phyloP scores from a whole-genome alignment of 2,329 filamentous ascomycete genomes.

The Trichophyton verrucosum region DNA sequence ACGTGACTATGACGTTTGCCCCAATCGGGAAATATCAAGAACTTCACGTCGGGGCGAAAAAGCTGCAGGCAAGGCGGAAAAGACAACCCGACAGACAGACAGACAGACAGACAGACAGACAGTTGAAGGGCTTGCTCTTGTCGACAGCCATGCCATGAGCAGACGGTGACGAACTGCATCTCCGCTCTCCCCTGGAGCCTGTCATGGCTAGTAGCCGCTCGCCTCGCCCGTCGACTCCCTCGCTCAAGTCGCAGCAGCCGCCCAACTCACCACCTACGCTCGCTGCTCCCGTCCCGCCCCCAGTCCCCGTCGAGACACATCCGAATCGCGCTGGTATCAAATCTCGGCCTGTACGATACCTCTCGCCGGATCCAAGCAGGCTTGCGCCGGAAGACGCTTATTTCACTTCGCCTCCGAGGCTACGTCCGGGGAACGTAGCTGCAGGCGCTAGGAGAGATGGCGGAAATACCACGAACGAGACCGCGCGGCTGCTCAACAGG shows the following conservation, averaged over 20 bases:
- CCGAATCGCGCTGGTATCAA: conserved; percentile 31
- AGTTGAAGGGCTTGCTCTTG: neutral
- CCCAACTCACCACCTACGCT: conserved; percentile 20
- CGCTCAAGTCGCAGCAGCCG: neutral
- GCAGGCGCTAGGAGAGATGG: conserved; percentile 1
- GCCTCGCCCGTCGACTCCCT: conserved; percentile 14
- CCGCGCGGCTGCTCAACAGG: conserved; percentile 23
- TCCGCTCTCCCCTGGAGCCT: conserved; percentile 2
- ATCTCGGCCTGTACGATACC: conserved; percentile 20
- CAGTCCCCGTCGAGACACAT: conserved; percentile 36
- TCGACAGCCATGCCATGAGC: neutral
- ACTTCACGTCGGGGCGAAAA: neutral
- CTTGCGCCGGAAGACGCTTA: conserved; percentile 80
- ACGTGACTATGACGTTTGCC: neutral
- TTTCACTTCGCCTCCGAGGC: conserved; percentile 50
- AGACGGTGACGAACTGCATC: conserved; percentile 5
- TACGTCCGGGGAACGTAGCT: conserved; percentile 24
- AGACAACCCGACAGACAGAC: neutral
- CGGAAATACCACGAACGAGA: conserved; percentile 27
- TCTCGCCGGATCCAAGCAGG: conserved; percentile 49
- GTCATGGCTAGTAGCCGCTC: conserved; percentile 18
- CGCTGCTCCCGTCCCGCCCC: conserved; percentile 30
- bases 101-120: neutral
- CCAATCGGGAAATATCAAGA: neutral
- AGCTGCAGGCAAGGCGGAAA: neutral